Base-by-base conservation (phyloP, 2,329 filamentous ascomycete species). In the Colletotrichum spinosum region DNA sequence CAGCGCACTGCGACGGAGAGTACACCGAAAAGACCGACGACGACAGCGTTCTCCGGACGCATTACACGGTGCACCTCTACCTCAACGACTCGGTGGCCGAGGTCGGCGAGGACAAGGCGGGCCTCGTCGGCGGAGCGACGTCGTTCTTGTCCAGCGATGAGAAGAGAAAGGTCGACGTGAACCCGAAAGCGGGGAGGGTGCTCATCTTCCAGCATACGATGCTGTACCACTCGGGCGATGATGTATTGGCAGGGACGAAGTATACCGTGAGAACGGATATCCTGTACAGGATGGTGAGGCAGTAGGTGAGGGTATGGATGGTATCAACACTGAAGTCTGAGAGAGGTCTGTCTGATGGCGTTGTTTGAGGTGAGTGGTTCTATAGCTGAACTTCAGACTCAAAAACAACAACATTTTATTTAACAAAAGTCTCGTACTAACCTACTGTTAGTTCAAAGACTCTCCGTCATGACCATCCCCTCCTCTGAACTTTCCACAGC, bases 1-100 rank as follows among this genome's bases (percentile, higher is more conserved):
- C 77, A 88, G 81, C 89, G 4, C 92, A 95, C 73, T 89, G 85
- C 69, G 92, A 95, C 72, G 88, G 86, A 0, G 71, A 79, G 0
- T 95, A 91, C 70, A 79, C 79, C 54, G 89, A 87, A 13, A 59
- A 65, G 6, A 67, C 52, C 5, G 81, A 83, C 0, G 84, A 87
- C 57, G 77, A 80, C 8, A 78, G 74, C 17, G 81, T 72, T 4
- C 73, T 80, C 37, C 70, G 76, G 70, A 85, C 84, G 2, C 79
- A 82, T 58, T 86, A 84, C 71, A 89, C 87, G 0, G 65, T 88
- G 5, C 86, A 89, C 49, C 74, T 89, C 10, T 88, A 86, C 69
- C 75, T 86, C 35, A 85, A 85, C 65, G 81, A 84, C 69, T 83
- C 81, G 11, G 76, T 78, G 56, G 77, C 79, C 58, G 81, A 76